Base-by-base conservation (phyloP, 192 early-diverging fungal species). In the Bifiguratus adelaidae region DNA sequence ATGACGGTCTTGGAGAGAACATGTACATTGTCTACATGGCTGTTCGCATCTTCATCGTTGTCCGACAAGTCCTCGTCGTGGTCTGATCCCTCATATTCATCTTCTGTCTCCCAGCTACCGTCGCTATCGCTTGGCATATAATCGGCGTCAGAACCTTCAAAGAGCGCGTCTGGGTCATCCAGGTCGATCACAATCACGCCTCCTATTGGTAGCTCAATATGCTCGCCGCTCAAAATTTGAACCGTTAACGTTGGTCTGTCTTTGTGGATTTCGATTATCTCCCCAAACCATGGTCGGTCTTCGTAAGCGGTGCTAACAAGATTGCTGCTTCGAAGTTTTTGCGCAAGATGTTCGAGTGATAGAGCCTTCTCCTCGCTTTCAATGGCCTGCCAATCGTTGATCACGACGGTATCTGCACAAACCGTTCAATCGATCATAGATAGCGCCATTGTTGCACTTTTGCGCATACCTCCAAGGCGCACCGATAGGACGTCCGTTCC, bases 261-360 rank as follows among this genome's bases (percentile, higher is more conserved):
- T 7, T 16, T 34, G 8, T 42, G 45, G 0, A 73, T 48, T 16
- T 53, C 41, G 44, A 61, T 43, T 24, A 75, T 62, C 26, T 75
- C 70, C 7, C 70, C 73, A 34, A 73, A 47, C 73, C 73, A 75
- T 23, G 60, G 52, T 25, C 58, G 27, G 7, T 40, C 37, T 15
- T 15, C 5, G 13, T 40, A 15, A 15, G 32, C 8, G 32, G 32
- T n/a, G 32, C 8, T 33, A n/a, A 8, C 32, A n/a, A n/a, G n/a
- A n/a, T n/a, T n/a, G n/a, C n/a, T n/a, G n/a, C n/a, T n/a, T n/a
- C n/a, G n/a, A n/a, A n/a, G n/a, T n/a, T n/a, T n/a, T n/a, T n/a
- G n/a, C n/a, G n/a, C n/a, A n/a, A n/a, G n/a, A n/a, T n/a, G n/a
- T n/a, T n/a, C n/a, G n/a, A n/a, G n/a, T n/a, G n/a, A n/a, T n/a